These are phyloP conservation scores for Gynandropsis gynandra DNA, from an alignment of 345 rosid species.

Conservation along the genomic window DNA sequence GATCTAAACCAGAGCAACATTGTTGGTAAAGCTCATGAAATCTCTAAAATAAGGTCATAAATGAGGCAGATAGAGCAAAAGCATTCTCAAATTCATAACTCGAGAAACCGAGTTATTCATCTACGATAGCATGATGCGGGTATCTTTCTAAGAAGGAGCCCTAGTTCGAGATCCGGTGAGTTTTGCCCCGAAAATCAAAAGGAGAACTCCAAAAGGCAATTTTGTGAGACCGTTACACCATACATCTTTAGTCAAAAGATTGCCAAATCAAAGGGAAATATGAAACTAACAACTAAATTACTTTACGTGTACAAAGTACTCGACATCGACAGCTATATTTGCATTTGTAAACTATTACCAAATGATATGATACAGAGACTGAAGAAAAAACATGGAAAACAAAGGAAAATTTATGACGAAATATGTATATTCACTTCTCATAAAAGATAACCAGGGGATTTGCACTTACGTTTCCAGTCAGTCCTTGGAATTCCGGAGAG, in stretches of 20 bases:
- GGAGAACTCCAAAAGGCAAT: neutral
- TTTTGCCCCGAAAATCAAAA: neutral
- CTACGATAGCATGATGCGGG: neutral
- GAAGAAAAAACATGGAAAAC: too few species aligned
- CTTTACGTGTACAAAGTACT: too few species aligned
- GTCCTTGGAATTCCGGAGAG: constrained; percentile 82
- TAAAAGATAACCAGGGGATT: neutral
- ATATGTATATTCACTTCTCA: neutral
- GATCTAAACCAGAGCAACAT: too few species aligned
- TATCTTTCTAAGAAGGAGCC: neutral
- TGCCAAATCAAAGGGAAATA: too few species aligned
- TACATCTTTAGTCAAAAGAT: neutral
- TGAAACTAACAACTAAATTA: too few species aligned
- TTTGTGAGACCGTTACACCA: constrained; percentile 2
- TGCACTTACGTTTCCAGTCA: constrained; percentile 75
- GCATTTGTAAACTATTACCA: too few species aligned
- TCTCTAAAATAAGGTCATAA: neutral
- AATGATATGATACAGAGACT: too few species aligned
- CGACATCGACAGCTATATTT: too few species aligned
- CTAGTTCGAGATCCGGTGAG: neutral
- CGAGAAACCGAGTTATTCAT: neutral
- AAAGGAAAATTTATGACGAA: too few species aligned
- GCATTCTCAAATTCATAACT: neutral
- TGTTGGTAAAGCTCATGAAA: too few species aligned
- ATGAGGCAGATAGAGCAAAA: neutral